Base-by-base conservation (phyloP, 2,329 filamentous ascomycete genomes). In the Cordyceps cicadae region DNA sequence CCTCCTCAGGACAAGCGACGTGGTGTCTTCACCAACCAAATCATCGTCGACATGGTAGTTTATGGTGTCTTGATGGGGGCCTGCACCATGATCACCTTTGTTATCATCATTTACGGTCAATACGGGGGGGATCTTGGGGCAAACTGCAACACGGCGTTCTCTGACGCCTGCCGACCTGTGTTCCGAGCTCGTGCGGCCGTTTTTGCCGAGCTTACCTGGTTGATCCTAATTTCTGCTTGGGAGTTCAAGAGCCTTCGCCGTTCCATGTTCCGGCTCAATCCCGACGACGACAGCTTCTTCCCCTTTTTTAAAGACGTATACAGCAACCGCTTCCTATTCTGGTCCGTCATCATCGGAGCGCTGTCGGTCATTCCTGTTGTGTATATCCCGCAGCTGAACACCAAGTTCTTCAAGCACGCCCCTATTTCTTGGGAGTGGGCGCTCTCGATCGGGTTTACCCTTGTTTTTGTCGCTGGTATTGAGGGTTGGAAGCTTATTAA, bases 21-120 rank as follows among this genome's bases (percentile, higher is more conserved):
- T 32, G 88, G 89, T 64, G 86, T 93, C 54, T 94, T 94, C 73
- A 91, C 88, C 15, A 81, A 81, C 70, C 87, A 94, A 74, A 82
- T 94, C 65, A 81, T 92, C 53, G 74, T 87, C 64, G 90, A 94
- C 72, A 92, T 92, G 82, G 70, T 90, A 14, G 85, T 92, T 19
- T 92, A 93, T 69, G 90, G 90, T 29, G 68, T 86, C 65, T 87
- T 89, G 77, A 91, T 93, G 85, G 88, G 88, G 2, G 81, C 79
- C 2, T 84, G 90, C 63, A 87, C 80, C 51, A 79, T 85, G 68
- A 75, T 77, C 66, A 83, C 87, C 1, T 91, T 89, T 54, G 82
- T 87, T 60, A 87, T 89, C 65, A 74, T 84, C 62, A 74, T 85
- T 48, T 85, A 82, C 65, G 84, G 84, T 24, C 79, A 75, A 65